Base-by-base conservation (phyloP, 352 stramenopile genomes). In the Phytophthora hibernalis region DNA sequence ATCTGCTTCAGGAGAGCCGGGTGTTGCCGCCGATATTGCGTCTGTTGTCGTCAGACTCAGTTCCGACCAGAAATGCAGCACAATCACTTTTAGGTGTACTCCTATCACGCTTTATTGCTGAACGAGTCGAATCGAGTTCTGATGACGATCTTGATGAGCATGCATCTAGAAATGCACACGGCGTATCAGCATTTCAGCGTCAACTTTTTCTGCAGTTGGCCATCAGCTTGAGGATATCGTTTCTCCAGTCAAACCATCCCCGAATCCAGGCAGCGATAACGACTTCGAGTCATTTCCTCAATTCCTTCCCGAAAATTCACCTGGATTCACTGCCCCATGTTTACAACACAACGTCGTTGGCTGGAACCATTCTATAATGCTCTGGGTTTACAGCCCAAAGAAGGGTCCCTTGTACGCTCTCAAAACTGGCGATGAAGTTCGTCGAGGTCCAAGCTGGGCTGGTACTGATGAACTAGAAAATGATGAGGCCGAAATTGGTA, bases 301-400 rank as follows among this genome's bases (percentile, higher is more conserved):
- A 45, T 84, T 83, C 24, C 70, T 93, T 24, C 70, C 74, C 16
- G 56, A 74, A 28, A 61, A 74, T 26, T 80, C 67, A 0, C 74
- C 70, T 28, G 81, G 77, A n/a, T 65, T 85, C 8, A 87, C 68
- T 9, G 50, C 79, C 1, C 65, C 80, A 10, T 72, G 70, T 33
- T 30, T 66, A 44, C 61, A 74, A 21, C 67, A 21, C 42, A 75
- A 60, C 35, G 51, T 71, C 15, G 55, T 93, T 13, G 59, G 60
- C 22, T 93, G 85, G 80, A 90, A 93, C 43, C 82, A 95, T 62
- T 84, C 86, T 2, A 89, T 95, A 21, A 84, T 90, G 81, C 66
- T 93, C 1, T 95, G 86, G 86, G 44, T 93, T 26, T 91, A 85
- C 35, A 76, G 85, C 8, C 61, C 81, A 20, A 70, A 70, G 9